phyloP scores from a whole-genome alignment of 495 filamentous ascomycete species.

The Neurospora hispaniola region DNA sequence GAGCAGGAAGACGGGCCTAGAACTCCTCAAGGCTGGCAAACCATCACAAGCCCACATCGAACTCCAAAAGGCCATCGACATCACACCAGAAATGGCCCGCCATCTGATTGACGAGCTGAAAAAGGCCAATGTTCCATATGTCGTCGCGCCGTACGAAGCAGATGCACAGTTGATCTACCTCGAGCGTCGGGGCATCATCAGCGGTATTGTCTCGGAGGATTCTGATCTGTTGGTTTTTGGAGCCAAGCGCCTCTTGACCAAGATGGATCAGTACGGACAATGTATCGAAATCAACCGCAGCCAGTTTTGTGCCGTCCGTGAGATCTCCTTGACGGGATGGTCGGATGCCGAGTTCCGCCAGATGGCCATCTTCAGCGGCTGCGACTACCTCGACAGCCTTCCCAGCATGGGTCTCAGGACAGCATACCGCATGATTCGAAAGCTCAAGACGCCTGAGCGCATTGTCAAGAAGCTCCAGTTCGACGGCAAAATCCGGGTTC shows the following conservation, averaged over 20 bases:
- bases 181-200: slow-evolving; percentile 70
- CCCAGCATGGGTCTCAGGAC: slow-evolving; percentile 84
- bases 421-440: slow-evolving; percentile 79
- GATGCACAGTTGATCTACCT: slow-evolving; percentile 94
- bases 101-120: slow-evolving; percentile 88
- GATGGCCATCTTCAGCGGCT: slow-evolving; percentile 98
- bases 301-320: slow-evolving; percentile 78
- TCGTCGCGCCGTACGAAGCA: slow-evolving; percentile 96
- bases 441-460: slow-evolving; percentile 76
- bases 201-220: slow-evolving; percentile 89
- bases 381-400: slow-evolving; percentile 84
- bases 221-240: slow-evolving; percentile 96
- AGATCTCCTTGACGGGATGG: slow-evolving; percentile 86
- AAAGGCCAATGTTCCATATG: slow-evolving; percentile 63
- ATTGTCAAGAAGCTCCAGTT: slow-evolving; percentile 75
- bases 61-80: slow-evolving; percentile 91
- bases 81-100: slow-evolving; percentile 91
- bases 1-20: slow-evolving; percentile 61
- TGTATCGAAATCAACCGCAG: slow-evolving; percentile 82
- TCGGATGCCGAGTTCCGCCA: slow-evolving; percentile 78
- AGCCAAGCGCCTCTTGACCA: slow-evolving; percentile 79
- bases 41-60: slow-evolving; percentile 71
- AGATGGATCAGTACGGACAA: slow-evolving; percentile 87
- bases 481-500: slow-evolving; percentile 72
- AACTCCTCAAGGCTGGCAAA: slow-evolving; percentile 70